Evolutionary conservation across 371 early-diverging fungal species (phyloP).

Genomic region (Mucor indicus): DNA sequence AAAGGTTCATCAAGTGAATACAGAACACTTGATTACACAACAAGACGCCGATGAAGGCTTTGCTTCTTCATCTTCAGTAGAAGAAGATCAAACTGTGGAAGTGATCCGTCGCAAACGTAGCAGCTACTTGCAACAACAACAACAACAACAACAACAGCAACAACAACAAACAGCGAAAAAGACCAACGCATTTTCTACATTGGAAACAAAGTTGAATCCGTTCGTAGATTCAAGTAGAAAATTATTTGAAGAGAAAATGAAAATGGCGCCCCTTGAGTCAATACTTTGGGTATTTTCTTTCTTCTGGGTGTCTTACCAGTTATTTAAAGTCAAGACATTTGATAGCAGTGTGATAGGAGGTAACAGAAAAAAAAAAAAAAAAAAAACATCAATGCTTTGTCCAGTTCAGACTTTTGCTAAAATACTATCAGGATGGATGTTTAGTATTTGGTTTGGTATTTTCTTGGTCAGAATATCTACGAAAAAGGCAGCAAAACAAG

Average conservation of each 20-base stretch:
- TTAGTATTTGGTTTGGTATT: constrained; percentile 12
- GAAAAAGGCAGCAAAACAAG: not conserved
- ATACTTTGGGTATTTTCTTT: constrained; percentile 30
- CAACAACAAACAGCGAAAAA: too few species aligned
- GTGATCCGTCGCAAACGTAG: constrained; percentile 30
- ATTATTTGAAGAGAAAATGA: constrained; percentile 2
- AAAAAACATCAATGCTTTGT: not conserved
- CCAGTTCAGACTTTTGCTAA: too few species aligned
- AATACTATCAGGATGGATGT: constrained; percentile 9
- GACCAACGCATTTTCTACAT: not conserved
- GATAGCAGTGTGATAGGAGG: constrained; percentile 10
- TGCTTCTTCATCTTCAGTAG: constrained; percentile 40
- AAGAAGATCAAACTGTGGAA: constrained; percentile 35
- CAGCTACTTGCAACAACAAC: not conserved
- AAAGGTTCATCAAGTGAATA: too few species aligned
- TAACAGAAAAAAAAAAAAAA: not conserved
- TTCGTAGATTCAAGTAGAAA: constrained; percentile 2
- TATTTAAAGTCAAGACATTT: constrained; percentile 5
- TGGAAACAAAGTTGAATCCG: not conserved
- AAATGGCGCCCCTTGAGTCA: constrained; percentile 23
- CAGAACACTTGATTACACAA: not conserved
- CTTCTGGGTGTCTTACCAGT: constrained; percentile 22
- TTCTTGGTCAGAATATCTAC: not conserved
- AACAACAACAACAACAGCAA: not conserved
- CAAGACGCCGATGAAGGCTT: constrained; percentile 31